Evolutionary conservation across 306 rosid genomes (phyloP).

Genomic region (Lathyrus tuberosus): DNA sequence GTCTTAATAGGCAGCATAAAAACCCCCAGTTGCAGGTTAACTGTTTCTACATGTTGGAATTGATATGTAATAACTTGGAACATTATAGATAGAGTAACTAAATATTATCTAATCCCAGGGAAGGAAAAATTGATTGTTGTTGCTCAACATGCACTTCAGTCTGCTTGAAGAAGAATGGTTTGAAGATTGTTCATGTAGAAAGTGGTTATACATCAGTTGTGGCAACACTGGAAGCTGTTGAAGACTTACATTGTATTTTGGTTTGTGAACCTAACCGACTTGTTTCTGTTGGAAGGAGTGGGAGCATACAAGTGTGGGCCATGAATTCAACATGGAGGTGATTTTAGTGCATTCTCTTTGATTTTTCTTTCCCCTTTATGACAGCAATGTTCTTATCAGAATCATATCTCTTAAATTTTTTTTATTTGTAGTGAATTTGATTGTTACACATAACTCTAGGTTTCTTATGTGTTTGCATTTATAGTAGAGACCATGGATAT

Average conservation of each 20-base stretch:
- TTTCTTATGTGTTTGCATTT: constrained; percentile 30
- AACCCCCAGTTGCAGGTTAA: constrained; percentile 85
- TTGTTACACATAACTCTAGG: not conserved
- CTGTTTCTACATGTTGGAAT: constrained; percentile 40
- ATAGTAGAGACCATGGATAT: constrained; percentile 7
- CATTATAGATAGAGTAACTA: constrained; percentile 25
- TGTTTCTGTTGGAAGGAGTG: constrained; percentile 81
- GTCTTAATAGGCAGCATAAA: constrained; percentile 72
- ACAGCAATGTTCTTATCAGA: constrained; percentile 25
- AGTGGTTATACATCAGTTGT: constrained; percentile 69
- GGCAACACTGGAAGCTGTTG: constrained; percentile 60
- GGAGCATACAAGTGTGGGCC: constrained; percentile 83
- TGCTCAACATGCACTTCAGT: constrained; percentile 75
- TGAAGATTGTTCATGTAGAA: constrained; percentile 79
- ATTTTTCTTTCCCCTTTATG: constrained; percentile 18
- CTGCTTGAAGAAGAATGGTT: constrained; percentile 52
- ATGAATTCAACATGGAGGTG: constrained; percentile 93
- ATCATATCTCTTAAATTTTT: not conserved
- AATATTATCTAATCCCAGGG: constrained; percentile 50
- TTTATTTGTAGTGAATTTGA: constrained; percentile 16
- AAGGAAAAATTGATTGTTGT: constrained; percentile 59
- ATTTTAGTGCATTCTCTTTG: constrained; percentile 31
- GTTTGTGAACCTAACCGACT: constrained; percentile 77
- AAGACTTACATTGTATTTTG: constrained; percentile 54
- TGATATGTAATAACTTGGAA: constrained; percentile 33